A percentile compares a stretch with the other conserved stretches of the same genome.
These are phyloP conservation scores for Boletus tylopilopsis DNA, from an alignment of 768 basidiomycete species.

Conservation along the genomic window DNA sequence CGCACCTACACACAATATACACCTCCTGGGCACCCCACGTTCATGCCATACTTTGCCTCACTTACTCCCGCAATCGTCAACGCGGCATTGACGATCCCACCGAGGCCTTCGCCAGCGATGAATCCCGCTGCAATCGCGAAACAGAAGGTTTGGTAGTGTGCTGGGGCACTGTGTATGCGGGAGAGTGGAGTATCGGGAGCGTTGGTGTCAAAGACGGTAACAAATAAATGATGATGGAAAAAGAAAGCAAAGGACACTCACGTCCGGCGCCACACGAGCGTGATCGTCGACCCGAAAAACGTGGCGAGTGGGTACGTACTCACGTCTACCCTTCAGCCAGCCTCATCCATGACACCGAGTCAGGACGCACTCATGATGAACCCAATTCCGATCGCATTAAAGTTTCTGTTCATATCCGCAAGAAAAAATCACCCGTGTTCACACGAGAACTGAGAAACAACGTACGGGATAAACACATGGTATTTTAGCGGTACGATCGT, in stretches of 20 bases:
- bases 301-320: constrained; percentile 25
- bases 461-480: constrained; percentile 21
- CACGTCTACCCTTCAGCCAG: too few relatives aligned
- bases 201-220: too few relatives aligned
- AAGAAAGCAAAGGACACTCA: not conserved
- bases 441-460: not conserved
- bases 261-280: constrained; percentile 18
- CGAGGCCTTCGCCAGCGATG: constrained; percentile 40
- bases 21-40: constrained; percentile 22
- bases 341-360: too few relatives aligned
- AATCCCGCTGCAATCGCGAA: constrained; percentile 33
- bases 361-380: not conserved
- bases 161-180: too few relatives aligned
- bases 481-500: constrained; percentile 22
- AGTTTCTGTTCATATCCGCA: constrained; percentile 14
- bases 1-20: constrained; percentile 15
- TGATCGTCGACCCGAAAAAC: constrained; percentile 23
- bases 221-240: too few relatives aligned
- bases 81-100: constrained; percentile 33
- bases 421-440: too few relatives aligned
- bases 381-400: constrained; percentile 25
- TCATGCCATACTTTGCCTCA: constrained; percentile 24
- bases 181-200: too few relatives aligned
- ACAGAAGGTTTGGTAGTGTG: too few relatives aligned
- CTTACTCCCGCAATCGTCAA: constrained; percentile 30